A percentile compares a stretch with the other conserved stretches of the same genome.
Evolutionary conservation across 2,329 filamentous ascomycete species (phyloP).

Genomic region (Cryphonectria radicalis): DNA sequence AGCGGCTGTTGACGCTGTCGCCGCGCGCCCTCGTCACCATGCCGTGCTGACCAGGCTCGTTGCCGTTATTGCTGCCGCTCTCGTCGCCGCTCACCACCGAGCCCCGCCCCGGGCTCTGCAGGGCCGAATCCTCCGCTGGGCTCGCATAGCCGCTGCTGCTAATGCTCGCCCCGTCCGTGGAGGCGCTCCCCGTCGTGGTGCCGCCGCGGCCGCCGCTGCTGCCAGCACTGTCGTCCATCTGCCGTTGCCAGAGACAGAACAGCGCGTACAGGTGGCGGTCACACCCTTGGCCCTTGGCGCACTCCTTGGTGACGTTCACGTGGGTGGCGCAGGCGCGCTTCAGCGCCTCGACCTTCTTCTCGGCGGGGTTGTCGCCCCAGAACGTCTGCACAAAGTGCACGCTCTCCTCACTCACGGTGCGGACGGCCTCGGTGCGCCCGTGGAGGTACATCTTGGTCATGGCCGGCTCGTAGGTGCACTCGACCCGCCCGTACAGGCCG

Average conservation of each 20-base stretch:
- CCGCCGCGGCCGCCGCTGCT: constrained; percentile 49
- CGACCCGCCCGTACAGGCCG: constrained; percentile 88
- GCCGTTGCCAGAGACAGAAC: constrained; percentile 92
- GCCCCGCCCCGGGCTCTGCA: constrained; percentile 58
- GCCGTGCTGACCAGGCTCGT: constrained; percentile 39
- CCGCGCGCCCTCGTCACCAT: constrained; percentile 50
- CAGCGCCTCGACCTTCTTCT: constrained; percentile 84
- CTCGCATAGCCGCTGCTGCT: constrained; percentile 67
- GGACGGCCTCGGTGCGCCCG: constrained; percentile 91
- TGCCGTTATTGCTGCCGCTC: constrained; percentile 14
- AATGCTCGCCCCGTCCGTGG: not conserved
- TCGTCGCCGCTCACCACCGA: constrained; percentile 46
- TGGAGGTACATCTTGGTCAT: constrained; percentile 97
- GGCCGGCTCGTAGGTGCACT: constrained; percentile 95
- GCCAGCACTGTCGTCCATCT: constrained; percentile 73
- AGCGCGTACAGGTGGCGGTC: constrained; percentile 93
- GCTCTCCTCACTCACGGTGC: constrained; percentile 80
- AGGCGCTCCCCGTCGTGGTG: constrained; percentile 36
- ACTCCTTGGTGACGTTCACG: constrained; percentile 77
- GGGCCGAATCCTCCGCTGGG: constrained; percentile 54
- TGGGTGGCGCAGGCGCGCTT: constrained; percentile 84
- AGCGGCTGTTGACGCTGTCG: constrained; percentile 57
- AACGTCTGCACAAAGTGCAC: constrained; percentile 91
- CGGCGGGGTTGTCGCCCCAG: constrained; percentile 86
- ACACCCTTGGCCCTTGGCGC: constrained; percentile 86